phyloP scores from a whole-genome alignment of 1,139 yeast genomes.

The Protomyces arabidopsidicola region DNA sequence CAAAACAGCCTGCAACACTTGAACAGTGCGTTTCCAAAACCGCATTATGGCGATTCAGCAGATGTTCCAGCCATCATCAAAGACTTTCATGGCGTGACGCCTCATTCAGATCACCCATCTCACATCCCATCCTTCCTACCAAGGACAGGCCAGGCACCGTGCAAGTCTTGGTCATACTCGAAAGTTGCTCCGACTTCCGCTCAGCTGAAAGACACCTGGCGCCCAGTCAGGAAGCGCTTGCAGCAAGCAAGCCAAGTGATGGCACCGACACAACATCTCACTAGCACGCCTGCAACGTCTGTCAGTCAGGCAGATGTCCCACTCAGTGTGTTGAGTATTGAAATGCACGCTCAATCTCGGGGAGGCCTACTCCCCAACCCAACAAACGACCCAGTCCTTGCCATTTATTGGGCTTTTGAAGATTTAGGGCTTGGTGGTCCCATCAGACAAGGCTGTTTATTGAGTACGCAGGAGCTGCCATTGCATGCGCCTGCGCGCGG shows the following conservation, averaged over 20 bases:
- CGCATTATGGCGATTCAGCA: slow-evolving; percentile 8
- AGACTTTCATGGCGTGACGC: slow-evolving; percentile 18
- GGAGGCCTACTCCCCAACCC: slow-evolving; percentile 63
- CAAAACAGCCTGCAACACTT: not conserved
- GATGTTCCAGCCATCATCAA: slow-evolving; percentile 6
- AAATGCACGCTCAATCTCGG: slow-evolving; percentile 46
- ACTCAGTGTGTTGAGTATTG: slow-evolving; percentile 21
- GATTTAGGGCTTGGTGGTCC: slow-evolving; percentile 19
- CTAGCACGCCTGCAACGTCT: not conserved
- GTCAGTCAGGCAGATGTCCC: slow-evolving; percentile 21
- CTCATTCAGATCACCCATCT: not conserved
- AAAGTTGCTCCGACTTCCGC: not conserved
- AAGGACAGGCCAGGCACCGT: not conserved
- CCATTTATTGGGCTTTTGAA: slow-evolving; percentile 62
- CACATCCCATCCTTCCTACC: slow-evolving; percentile 11
- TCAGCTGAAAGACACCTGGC: not conserved
- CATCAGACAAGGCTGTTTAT: slow-evolving; percentile 9
- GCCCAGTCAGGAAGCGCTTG: not conserved
- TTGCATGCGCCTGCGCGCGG: not conserved
- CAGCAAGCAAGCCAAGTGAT: slow-evolving; percentile 11
- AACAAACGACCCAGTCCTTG: slow-evolving; percentile 50
- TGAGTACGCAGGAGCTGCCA: slow-evolving; percentile 8
- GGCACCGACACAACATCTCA: not conserved
- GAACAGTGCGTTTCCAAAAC: slow-evolving; percentile 18
- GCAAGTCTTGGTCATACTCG: not conserved